Evolutionary conservation across 495 filamentous ascomycete species (phyloP).

Genomic region (Jackrogersella multiformis): DNA sequence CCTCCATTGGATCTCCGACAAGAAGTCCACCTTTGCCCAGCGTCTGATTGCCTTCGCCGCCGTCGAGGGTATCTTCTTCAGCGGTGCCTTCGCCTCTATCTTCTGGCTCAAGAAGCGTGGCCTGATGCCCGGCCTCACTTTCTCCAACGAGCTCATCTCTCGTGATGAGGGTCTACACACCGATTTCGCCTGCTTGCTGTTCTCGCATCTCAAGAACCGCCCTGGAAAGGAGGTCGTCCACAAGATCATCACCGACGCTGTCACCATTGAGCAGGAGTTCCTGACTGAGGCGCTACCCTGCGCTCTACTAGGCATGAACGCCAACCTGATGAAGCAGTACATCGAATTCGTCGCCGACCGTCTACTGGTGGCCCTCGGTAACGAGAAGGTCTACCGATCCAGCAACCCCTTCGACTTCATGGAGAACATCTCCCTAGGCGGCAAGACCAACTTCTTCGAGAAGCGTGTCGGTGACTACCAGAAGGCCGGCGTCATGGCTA

Average conservation of each 20-base stretch:
- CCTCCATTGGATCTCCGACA: constrained; percentile 91
- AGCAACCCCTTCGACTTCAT: constrained; percentile 99
- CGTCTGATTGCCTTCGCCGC: constrained; percentile 97
- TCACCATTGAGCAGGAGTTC: constrained; percentile 97
- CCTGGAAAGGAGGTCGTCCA: constrained; percentile 81
- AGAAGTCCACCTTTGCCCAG: constrained; percentile 90
- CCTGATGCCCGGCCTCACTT: constrained; percentile 96
- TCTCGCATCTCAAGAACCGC: constrained; percentile 92
- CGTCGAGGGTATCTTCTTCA: constrained; percentile 99
- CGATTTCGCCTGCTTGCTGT: constrained; percentile 96
- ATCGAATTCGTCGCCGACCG: constrained; percentile 99
- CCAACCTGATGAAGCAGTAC: constrained; percentile 97
- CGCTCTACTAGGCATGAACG: constrained; percentile 95
- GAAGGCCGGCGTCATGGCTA: constrained; percentile 98
- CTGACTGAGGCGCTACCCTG: constrained; percentile 93
- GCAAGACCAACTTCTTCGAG: constrained; percentile 99
- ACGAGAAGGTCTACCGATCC: constrained; percentile 89
- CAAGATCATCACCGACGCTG: constrained; percentile 92
- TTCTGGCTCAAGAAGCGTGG: constrained; percentile 99
- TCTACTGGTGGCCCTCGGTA: constrained; percentile 89
- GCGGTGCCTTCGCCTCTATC: constrained; percentile 97
- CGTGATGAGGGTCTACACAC: constrained; percentile 99
- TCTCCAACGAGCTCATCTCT: constrained; percentile 99
- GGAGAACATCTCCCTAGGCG: constrained; percentile 98
- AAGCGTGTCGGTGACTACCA: constrained; percentile 99